phyloP scores from a whole-genome alignment of 2,329 filamentous ascomycete species.

The Trichoderma atroviride region DNA sequence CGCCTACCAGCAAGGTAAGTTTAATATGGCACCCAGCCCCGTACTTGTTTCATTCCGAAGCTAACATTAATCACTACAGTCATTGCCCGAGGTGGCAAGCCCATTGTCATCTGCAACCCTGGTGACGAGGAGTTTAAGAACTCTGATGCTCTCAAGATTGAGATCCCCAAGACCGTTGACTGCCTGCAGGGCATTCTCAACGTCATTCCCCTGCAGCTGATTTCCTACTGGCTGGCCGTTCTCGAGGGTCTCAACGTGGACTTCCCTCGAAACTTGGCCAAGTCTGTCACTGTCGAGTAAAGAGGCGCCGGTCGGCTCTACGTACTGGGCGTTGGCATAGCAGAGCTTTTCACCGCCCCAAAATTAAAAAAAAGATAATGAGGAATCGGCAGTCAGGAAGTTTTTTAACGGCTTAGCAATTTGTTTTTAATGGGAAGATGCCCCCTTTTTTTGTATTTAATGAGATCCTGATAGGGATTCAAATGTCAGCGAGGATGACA shows the following conservation, averaged over 20 bases:
- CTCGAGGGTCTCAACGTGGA: constrained; percentile 96
- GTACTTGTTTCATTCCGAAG: not conserved
- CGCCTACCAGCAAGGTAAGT: constrained; percentile 91
- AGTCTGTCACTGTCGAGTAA: constrained; percentile 99
- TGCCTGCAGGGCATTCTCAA: constrained; percentile 95
- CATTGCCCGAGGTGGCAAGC: constrained; percentile 91
- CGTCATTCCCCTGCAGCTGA: constrained; percentile 95
- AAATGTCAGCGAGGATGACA: not conserved
- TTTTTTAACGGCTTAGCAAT: constrained; percentile 29
- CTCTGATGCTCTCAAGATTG: constrained; percentile 92
- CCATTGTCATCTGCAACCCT: constrained; percentile 97
- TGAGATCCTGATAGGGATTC: not conserved
- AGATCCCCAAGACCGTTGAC: constrained; percentile 94
- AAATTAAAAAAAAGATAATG: constrained; percentile 25
- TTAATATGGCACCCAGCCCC: not conserved
- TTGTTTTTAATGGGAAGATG: constrained; percentile 23
- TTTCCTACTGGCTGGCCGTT: constrained; percentile 98
- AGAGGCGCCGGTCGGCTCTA: constrained; percentile 28
- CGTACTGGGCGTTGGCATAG: not conserved
- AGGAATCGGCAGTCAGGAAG: constrained; percentile 31
- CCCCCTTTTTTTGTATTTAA: constrained; percentile 23
- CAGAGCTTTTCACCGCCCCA: not conserved
- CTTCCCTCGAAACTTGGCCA: constrained; percentile 97
- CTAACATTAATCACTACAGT: constrained; percentile 55
- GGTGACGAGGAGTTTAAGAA: constrained; percentile 85